Evolutionary conservation across 1,284 basidiomycete genomes (phyloP), one percentile per base, ranked within the genome.

Genomic region (Rhodotorula sp.): DNA sequence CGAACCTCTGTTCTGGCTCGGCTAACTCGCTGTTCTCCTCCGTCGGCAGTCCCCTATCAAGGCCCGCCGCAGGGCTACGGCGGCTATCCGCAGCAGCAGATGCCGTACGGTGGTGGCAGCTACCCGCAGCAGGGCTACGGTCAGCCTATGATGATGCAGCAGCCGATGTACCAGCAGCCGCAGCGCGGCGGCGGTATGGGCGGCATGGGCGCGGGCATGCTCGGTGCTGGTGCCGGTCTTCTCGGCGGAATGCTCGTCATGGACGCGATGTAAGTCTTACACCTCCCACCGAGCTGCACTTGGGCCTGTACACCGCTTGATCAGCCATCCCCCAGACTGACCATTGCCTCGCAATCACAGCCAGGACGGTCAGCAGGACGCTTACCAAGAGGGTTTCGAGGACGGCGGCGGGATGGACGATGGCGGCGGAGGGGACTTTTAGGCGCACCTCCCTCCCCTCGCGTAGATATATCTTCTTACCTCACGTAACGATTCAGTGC

Each of bases 401-500:
- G 62, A 64, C 19, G 64, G 58, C 46, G 67, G 44, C 19, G 62
- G 62, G 15, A 61, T 56, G 13, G 37, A 32, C 29, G 63, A 57
- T 22, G 68, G 53, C 17, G 63, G 58, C 29, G 69, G 69, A 29
- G 69, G 64, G 25, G 69, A 71, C 51, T 67, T 70, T 56, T 70
- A 41, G n/a, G 9, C 36, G 27, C 7, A 6, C 27, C 50, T 51
- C 27, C 50, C 19, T 29, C n/a, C n/a, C n/a, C n/a, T n/a, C 27
- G 2, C 27, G 10, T 3, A 27, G 50, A 10, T 55, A 22, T 37
- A 22, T 48, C 48, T 17, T 37, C 12, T 29, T 48, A 7, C 48
- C n/a, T 36, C 9, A 2, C 21, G 48, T 12, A 13, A 27, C 22
- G 37, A 34, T n/a, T 8, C 19, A 15, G 12, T 51, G 27, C 9